Evolutionary conservation across 345 rosid species (phyloP).

Genomic region (Eucalyptus globulus): DNA sequence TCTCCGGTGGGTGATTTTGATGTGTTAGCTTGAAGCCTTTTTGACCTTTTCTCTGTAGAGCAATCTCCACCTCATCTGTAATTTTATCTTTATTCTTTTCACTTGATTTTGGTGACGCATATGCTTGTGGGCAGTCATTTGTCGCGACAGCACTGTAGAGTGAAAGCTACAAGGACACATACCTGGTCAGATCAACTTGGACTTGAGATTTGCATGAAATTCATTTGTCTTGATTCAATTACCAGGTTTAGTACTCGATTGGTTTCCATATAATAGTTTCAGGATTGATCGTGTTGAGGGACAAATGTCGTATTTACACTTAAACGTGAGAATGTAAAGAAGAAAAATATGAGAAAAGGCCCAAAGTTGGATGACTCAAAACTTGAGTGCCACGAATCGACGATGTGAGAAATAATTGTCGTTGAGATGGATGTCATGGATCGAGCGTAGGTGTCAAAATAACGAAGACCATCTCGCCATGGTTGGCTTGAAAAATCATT

Average conservation of each 20-base stretch:
- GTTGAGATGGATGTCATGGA: neutral
- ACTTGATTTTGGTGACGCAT: neutral
- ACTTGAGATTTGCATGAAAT: neutral
- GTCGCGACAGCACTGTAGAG: neutral
- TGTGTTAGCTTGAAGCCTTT: neutral
- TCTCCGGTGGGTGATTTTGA: slow-evolving; percentile 27
- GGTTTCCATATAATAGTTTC: neutral
- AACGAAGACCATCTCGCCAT: neutral
- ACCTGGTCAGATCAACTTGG: neutral
- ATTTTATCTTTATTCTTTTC: neutral
- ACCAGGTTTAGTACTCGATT: neutral
- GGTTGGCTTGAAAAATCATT: neutral
- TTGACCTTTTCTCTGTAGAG: slow-evolving; percentile 4
- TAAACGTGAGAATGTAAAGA: neutral
- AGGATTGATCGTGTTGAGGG: neutral
- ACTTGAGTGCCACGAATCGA: neutral
- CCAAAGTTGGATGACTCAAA: neutral
- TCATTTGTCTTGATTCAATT: neutral
- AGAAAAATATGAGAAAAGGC: neutral
- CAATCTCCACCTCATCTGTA: slow-evolving; percentile 8
- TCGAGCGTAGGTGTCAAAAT: neutral
- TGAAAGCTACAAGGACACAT: neutral
- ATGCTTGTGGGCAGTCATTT: neutral
- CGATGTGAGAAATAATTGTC: neutral
- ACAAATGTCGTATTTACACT: neutral